Evolutionary conservation across 768 basidiomycete genomes (phyloP), one percentile per base, ranked within the genome.

Genomic region (Rhodotorula sphaerocarpa): DNA sequence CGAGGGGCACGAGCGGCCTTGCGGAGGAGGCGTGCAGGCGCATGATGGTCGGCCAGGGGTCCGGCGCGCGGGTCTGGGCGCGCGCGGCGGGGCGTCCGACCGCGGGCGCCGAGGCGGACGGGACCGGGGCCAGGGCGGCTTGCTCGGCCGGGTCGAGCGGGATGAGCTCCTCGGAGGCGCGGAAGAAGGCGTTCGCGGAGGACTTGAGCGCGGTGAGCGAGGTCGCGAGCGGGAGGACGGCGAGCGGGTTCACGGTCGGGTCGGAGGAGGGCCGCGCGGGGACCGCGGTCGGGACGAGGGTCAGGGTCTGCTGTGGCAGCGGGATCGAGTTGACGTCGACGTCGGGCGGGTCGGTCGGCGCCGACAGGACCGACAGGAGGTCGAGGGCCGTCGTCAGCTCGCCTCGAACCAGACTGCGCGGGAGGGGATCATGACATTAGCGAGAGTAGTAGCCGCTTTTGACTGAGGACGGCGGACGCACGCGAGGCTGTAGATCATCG

Each of bases 341-440:
- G 23, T 64, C 57, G 3, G 67, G 67, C 14, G 67, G 67, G 36
- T 65, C 67, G 21, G 63, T 65, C 3, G 60, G 60, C 0, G 60
- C 50, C 0, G 67, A 60, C 30, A 69, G 43, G 34, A 69, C 61
- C 28, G 63, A 65, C 28, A 69, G 63, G 11, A 69, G 50, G 59
- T 69, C 67, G 52, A 69, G 57, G 2, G 67, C 67, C 14, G 63
- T 69, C 2, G 60, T 45, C 3, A 69, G 53, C 52, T 69, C 67
- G 20, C 57, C 61, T 15, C 67, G 59, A 12, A 63, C 67, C 30
- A 65, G 47, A 2, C 63, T 68, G 59, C 18, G 3, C 33, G 45
- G 3, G 3, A 14, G 25, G 11, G 20, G 33, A 39, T 21, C 0
- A n/a, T 10, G n/a, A n/a, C n/a, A n/a, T n/a, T n/a, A n/a, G n/a